Percentiles rank a stretch among this genome's conserved stretches.
These are phyloP conservation scores for Miamiensis avidus DNA, from an alignment of 169 alveolate genomes.

Conservation along the genomic window DNA sequence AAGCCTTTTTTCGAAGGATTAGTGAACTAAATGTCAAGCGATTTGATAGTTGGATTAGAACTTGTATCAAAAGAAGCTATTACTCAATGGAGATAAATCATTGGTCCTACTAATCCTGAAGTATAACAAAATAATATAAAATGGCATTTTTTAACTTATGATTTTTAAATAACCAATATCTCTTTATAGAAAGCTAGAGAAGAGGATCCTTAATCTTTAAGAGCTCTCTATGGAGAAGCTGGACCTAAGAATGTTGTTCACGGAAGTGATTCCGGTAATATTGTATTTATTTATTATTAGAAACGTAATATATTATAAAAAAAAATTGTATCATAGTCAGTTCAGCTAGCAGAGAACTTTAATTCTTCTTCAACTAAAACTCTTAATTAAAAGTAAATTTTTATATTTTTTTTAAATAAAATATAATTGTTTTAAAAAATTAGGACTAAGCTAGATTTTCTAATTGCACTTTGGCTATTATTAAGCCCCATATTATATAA, in stretches of 20 bases:
- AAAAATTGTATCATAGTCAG: slow-evolving; percentile 47
- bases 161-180: not conserved
- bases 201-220: slow-evolving; percentile 61
- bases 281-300: not conserved
- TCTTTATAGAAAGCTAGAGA: slow-evolving; percentile 69
- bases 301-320: too few species aligned
- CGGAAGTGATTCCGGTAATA: slow-evolving; percentile 70
- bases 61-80: slow-evolving; percentile 78
- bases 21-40: slow-evolving; percentile 70
- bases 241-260: slow-evolving; percentile 78
- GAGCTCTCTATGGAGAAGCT: slow-evolving; percentile 82
- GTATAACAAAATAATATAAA: not conserved
- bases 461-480: slow-evolving; percentile 85
- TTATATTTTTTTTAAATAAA: not conserved
- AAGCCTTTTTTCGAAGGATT: slow-evolving; percentile 65
- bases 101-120: slow-evolving; percentile 79
- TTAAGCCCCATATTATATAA: slow-evolving; percentile 81
- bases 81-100: slow-evolving; percentile 67
- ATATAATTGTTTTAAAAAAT: not conserved
- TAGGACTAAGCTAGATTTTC: slow-evolving; percentile 52
- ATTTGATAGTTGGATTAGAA: slow-evolving; percentile 82
- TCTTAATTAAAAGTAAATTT: slow-evolving; percentile 47
- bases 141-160: too few species aligned
- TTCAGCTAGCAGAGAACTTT: slow-evolving; percentile 73
- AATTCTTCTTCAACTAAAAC: slow-evolving; percentile 67